These are phyloP conservation scores for Mitragyna speciosa DNA, from an alignment of 257 asterid species.

Conservation along the genomic window DNA sequence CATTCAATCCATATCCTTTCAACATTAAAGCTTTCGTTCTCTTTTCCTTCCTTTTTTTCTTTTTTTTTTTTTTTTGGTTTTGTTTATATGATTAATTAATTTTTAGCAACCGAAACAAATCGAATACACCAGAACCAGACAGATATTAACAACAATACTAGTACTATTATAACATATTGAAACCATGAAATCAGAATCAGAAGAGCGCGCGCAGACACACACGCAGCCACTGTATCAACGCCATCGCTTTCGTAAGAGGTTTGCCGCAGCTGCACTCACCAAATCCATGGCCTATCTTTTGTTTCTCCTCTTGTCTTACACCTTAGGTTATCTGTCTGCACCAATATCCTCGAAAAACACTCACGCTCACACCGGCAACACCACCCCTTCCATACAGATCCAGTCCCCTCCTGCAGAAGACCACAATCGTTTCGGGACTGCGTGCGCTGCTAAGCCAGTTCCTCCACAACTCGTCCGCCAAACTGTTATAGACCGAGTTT, in stretches of 20 bases:
- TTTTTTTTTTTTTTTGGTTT: too few species aligned
- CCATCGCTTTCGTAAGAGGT: not conserved
- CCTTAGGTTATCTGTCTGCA: not conserved
- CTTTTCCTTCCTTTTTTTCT: too few species aligned
- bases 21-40: too few species aligned
- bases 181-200: not conserved
- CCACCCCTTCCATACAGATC: not conserved
- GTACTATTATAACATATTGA: too few species aligned
- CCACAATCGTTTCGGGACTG: conserved; percentile 34
- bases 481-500: conserved; percentile 42
- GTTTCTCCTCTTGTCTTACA: not conserved
- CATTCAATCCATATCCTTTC: not conserved
- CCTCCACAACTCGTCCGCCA: conserved; percentile 27
- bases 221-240: not conserved
- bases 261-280: not conserved
- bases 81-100: too few species aligned
- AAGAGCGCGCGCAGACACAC: not conserved
- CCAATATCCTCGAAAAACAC: not conserved
- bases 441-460: conserved; percentile 31
- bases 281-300: not conserved
- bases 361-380: not conserved
- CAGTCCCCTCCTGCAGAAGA: not conserved
- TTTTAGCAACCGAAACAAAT: not conserved
- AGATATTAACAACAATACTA: too few species aligned
- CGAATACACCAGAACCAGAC: too few species aligned